Evolutionary conservation across 495 filamentous ascomycete species (phyloP), one percentile per base, ranked within the genome.

Genomic region (Podospora comata): DNA sequence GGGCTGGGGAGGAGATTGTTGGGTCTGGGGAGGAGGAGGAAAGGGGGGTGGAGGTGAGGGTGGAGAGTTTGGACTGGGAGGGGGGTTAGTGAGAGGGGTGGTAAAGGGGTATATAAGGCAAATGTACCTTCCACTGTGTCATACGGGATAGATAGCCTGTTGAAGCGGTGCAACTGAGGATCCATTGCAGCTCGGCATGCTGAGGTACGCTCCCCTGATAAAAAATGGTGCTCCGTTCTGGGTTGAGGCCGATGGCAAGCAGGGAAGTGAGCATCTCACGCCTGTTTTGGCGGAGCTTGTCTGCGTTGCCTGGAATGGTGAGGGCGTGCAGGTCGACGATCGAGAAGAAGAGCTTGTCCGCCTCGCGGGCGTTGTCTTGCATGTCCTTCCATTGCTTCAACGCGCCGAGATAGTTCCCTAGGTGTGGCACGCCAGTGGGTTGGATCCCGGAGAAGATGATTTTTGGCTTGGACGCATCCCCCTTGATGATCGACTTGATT

Each of bases 341-440:
- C 13, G 87, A 94, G 80, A 89, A 98, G 7, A 96, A 68, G 53
- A 97, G 79, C 60, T 83, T 90, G 7, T 87, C 85, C 5, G 81
- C 77, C 18, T 80, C 69, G 0, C 76, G 66, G 0, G 88, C 80
- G 18, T 82, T 77, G 74, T 94, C 83, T 71, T 97, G 93, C 5
- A 97, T 79, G 67, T 83, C 81, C 48, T 89, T 89, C 95, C 95
- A 99, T 82, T 91, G 86, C 32, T 86, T 85, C 65, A 99, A 80
- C n/a, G 95, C 96, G 15, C 95, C 95, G 9, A 97, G 84, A 76
- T 98, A 98, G 78, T 99, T 99, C 16, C 95, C 95, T 39, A 99
- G 82, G 76, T 98, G 96, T n/a, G 95, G 96, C 11, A 96, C 80
- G 4, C 94, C 95, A 5, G 95, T 98, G 19, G 95, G 96, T 74